phyloP scores from a whole-genome alignment of 2,329 filamentous ascomycete genomes.

The Paecilomyces fulvus region DNA sequence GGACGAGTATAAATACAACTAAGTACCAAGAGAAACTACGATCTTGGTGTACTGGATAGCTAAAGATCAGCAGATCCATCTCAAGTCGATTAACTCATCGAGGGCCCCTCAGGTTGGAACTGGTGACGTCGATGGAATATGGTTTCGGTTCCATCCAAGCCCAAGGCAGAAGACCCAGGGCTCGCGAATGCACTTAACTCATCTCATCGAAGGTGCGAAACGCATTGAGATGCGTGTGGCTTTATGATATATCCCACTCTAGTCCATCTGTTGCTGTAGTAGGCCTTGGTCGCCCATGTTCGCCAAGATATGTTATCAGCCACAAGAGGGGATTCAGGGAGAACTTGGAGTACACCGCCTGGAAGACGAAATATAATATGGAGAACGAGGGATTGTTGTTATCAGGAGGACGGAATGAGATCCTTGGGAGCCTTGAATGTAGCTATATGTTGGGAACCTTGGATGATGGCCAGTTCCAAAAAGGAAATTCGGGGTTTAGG shows the following conservation, averaged over 20 bases:
- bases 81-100: neutral
- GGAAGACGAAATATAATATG: neutral
- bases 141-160: neutral
- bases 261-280: neutral
- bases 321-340: neutral
- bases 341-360: neutral
- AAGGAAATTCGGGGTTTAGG: too few relatives aligned
- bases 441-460: neutral
- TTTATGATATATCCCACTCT: neutral
- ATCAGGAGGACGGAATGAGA: neutral
- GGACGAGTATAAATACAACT: neutral
- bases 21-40: conserved; percentile 14
- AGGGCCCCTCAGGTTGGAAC: neutral
- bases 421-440: neutral
- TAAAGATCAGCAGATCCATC: neutral
- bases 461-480: too few relatives aligned
- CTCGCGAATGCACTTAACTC: neutral
- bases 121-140: neutral
- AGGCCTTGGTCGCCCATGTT: neutral
- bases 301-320: neutral
- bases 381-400: neutral
- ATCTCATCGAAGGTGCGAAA: neutral
- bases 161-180: neutral
- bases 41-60: neutral
- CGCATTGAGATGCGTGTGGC: neutral